Conservation (phyloP, 495 filamentous ascomycete species). For the Neurospora discreta region DNA sequence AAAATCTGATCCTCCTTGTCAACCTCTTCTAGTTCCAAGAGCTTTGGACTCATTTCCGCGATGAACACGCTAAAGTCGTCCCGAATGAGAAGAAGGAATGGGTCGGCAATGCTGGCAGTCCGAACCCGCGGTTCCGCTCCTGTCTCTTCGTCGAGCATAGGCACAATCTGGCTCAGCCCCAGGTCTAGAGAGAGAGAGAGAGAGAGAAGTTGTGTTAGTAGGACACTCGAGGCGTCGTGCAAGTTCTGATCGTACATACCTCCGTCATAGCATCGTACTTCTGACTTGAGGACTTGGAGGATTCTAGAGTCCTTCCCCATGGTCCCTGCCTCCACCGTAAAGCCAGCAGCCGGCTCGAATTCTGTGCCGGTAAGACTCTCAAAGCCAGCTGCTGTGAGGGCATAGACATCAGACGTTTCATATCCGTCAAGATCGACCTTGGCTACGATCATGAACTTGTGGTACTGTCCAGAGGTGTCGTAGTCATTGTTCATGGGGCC, state of each 20-base stretch:
- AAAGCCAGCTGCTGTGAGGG: constrained; percentile 49
- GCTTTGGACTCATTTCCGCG: constrained; percentile 40
- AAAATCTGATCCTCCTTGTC: constrained; percentile 44
- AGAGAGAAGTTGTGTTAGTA: constrained; percentile 17
- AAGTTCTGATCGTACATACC: constrained; percentile 43
- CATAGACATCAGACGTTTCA: constrained; percentile 50
- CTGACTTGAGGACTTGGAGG: constrained; percentile 72
- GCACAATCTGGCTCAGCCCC: constrained; percentile 76
- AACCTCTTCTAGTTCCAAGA: constrained; percentile 67
- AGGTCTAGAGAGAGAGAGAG: constrained; percentile 48
- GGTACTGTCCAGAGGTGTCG: constrained; percentile 43
- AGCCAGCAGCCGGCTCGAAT: constrained; percentile 77
- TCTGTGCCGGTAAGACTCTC: constrained; percentile 61
- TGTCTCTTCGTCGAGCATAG: constrained; percentile 78
- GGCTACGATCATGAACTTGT: constrained; percentile 60
- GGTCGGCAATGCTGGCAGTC: constrained; percentile 76
- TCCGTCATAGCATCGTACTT: constrained; percentile 79
- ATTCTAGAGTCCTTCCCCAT: constrained; percentile 64
- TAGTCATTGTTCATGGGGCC: constrained; percentile 41
- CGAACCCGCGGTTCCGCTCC: constrained; percentile 63
- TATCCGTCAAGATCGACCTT: constrained; percentile 44
- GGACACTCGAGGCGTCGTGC: constrained; percentile 2
- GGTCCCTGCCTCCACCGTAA: constrained; percentile 69
- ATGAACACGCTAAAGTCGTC: constrained; percentile 71
- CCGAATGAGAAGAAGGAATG: constrained; percentile 73